A percentile compares a stretch with the other conserved stretches of the same genome.
Conservation (phyloP, 768 basidiomycete genomes). For the Udeniomyces megalosporus region DNA sequence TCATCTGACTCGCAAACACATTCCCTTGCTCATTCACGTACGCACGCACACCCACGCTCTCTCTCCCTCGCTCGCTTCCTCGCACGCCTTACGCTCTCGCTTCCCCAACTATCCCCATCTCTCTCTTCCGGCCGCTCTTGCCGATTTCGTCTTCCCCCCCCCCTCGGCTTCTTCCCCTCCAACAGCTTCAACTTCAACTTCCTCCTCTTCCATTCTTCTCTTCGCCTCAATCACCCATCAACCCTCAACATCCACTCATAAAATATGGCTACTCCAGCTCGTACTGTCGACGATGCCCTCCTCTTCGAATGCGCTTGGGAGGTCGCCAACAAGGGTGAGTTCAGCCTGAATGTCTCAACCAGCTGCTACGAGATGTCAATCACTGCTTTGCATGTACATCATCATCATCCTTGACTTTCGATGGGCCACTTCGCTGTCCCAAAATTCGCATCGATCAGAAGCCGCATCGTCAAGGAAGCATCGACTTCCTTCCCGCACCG, state of each 20-base stretch:
- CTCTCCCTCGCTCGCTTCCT: too few species aligned
- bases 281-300: constrained; percentile 12
- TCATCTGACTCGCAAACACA: too few species aligned
- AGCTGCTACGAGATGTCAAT: too few species aligned
- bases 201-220: neutral
- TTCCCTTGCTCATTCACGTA: too few species aligned
- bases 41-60: too few species aligned
- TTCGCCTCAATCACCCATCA: neutral
- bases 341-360: too few species aligned
- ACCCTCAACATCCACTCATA: neutral
- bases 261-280: neutral
- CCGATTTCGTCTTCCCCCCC: too few species aligned
- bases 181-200: neutral
- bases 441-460: too few species aligned
- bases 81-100: neutral
- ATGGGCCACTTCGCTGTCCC: too few species aligned
- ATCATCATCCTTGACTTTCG: too few species aligned
- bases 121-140: neutral
- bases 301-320: constrained; percentile 44
- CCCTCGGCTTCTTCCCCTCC: too few species aligned
- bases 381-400: too few species aligned
- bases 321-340: constrained; percentile 66
- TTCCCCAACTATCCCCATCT: neutral
- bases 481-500: neutral
- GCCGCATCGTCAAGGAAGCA: neutral